phyloP scores from a whole-genome alignment of 2,329 filamentous ascomycete species.

The Epichloe glyceriae region DNA sequence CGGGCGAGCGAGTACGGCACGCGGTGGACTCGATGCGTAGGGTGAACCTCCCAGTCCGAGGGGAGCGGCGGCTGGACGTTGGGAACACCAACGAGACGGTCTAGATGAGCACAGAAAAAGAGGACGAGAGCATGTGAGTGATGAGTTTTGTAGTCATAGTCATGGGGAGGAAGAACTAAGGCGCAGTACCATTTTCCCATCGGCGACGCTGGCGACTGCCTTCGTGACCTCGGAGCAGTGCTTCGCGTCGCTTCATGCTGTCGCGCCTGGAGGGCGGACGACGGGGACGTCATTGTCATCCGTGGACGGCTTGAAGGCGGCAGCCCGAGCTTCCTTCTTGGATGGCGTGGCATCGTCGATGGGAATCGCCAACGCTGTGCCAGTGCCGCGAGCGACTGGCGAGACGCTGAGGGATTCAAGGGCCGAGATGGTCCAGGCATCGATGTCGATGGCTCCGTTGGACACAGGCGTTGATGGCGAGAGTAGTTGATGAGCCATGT shows the following conservation, averaged over 20 bases:
- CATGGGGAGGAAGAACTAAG: too few species aligned
- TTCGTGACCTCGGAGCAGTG: slow-evolving; percentile 77
- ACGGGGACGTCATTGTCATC: slow-evolving; percentile 24
- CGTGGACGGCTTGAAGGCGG: slow-evolving; percentile 9
- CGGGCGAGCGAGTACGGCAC: slow-evolving; percentile 85
- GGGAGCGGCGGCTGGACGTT: slow-evolving; percentile 72
- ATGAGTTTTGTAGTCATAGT: not conserved
- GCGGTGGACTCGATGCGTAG: slow-evolving; percentile 63
- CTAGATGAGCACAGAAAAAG: slow-evolving; percentile 29
- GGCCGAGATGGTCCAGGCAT: slow-evolving; percentile 51
- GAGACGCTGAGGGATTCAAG: slow-evolving; percentile 43
- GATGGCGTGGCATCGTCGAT: slow-evolving; percentile 44
- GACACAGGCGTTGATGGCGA: slow-evolving; percentile 14
- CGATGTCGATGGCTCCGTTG: slow-evolving; percentile 39
- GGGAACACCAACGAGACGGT: slow-evolving; percentile 76
- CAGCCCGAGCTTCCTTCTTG: slow-evolving; percentile 8
- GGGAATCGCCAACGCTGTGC: slow-evolving; percentile 58
- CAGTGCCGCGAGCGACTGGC: slow-evolving; percentile 43
- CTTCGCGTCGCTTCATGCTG: slow-evolving; percentile 51
- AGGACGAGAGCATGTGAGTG: not conserved
- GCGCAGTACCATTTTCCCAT: slow-evolving; percentile 74
- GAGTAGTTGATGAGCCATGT: slow-evolving; percentile 10
- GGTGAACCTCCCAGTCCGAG: slow-evolving; percentile 68
- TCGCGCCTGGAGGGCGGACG: slow-evolving; percentile 39
- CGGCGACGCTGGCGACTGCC: slow-evolving; percentile 73